Conservation (phyloP, 306 rosid species). For the Rosa rugosa region DNA sequence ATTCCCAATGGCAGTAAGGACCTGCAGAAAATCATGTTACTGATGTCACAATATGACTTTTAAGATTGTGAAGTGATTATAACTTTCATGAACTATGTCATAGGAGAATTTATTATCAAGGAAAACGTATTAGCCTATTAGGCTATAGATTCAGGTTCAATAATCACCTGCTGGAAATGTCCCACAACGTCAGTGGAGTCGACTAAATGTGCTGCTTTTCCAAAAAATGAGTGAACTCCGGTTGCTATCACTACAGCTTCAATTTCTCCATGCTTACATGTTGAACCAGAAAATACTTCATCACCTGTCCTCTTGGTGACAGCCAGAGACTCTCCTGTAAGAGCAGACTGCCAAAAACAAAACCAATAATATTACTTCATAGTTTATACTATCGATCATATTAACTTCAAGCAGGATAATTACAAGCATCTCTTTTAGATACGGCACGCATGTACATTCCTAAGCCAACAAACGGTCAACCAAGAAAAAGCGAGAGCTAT, state of each 20-base stretch:
- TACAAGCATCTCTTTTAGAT: constrained; percentile 1
- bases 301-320: constrained; percentile 80
- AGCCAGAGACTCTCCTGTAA: constrained; percentile 85
- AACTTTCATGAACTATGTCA: neutral
- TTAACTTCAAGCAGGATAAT: constrained; percentile 12
- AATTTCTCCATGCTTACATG: constrained; percentile 88
- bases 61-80: neutral
- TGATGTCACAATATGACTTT: neutral
- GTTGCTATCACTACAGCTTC: constrained; percentile 90
- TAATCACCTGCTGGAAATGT: constrained; percentile 74
- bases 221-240: constrained; percentile 78
- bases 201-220: constrained; percentile 83
- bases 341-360: constrained; percentile 71
- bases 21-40: constrained; percentile 46
- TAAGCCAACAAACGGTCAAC: neutral
- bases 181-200: constrained; percentile 70
- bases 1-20: constrained; percentile 81
- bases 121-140: neutral
- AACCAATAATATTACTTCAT: constrained; percentile 22
- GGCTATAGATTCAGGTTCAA: neutral
- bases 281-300: constrained; percentile 77
- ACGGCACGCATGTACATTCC: neutral
- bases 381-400: neutral
- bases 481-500: constrained; percentile 1
- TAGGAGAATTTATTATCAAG: constrained; percentile 1